Evolutionary conservation across 495 filamentous ascomycete genomes (phyloP), one percentile per base, ranked within the genome.

Genomic region (Mycothermus thermophilus): DNA sequence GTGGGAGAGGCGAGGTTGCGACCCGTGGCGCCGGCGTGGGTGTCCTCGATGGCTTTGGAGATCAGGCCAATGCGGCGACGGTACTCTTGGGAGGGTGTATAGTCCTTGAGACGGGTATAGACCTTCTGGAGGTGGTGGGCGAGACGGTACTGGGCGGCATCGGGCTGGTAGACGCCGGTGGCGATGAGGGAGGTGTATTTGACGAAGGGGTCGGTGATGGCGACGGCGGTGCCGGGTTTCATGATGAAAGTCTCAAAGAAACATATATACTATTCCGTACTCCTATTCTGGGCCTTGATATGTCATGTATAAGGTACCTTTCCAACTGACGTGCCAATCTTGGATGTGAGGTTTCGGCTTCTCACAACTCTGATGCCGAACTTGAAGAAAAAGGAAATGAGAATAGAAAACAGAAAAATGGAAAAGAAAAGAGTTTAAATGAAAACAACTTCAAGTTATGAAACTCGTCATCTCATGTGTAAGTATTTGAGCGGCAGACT

Each of bases 151-250:
- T 81, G 77, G n/a, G 76, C 59, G 0, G 68, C 64, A 55, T 83
- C 79, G 9, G 72, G 75, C 15, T 53, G 45, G 40, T 74, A 75
- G 21, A 55, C 40, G 28, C 73, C 70, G 0, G 74, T 74, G 25
- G 72, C 62, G 8, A 82, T 48, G 3, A 82, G 54, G 2, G 74
- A 55, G 16, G 72, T 64, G 48, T 83, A 85, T 33, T 79, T 70
- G 37, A 80, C 62, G 23, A 82, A 57, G 4, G 79, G 80, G 47
- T 82, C 79, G 5, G 80, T 80, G 43, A 85, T 81, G 30, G 75
- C 64, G 14, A 82, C 37, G 27, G 55, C 59, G 34, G 57, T 58
- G 22, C 55, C 44, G 11, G 49, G 61, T 30, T 51, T 59, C 39
- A 58, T 59, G 43, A 25, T 25, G 22, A n/a, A n/a, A n/a, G n/a